A percentile compares a stretch with the other conserved stretches of the same genome.
These are phyloP conservation scores for Leishmania gerbilli DNA, from an alignment of 208 protist genomes.

Conservation along the genomic window DNA sequence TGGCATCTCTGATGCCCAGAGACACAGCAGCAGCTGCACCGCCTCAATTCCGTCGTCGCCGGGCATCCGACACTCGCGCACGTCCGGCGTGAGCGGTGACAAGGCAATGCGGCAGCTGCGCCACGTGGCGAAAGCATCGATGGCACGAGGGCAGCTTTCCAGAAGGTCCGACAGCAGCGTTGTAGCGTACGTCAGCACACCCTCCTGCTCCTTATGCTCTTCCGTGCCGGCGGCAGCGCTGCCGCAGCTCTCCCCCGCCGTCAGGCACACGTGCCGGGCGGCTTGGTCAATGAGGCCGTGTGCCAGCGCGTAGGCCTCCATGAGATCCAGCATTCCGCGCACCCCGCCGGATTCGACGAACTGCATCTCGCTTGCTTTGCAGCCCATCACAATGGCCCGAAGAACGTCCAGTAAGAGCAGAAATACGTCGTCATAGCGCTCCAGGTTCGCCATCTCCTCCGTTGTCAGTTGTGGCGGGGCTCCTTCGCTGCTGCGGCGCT, in stretches of 20 bases:
- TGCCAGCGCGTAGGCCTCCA: slow-evolving; percentile 36
- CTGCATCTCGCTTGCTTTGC: slow-evolving; percentile 20
- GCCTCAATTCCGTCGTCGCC: slow-evolving; percentile 19
- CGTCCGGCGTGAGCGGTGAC: slow-evolving; percentile 35
- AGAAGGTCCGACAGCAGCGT: slow-evolving; percentile 72
- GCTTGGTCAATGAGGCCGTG: slow-evolving; percentile 26
- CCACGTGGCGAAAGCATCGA: slow-evolving; percentile 62
- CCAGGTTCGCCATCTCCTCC: slow-evolving; percentile 13
- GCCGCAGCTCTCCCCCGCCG: background rate
- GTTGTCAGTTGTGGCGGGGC: background rate
- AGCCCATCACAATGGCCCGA: slow-evolving; percentile 31
- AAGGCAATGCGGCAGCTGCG: slow-evolving; percentile 34
- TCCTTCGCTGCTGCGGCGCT: background rate
- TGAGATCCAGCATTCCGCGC: slow-evolving; percentile 46
- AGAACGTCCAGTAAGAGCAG: slow-evolving; percentile 31
- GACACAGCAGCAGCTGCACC: slow-evolving; percentile 41
- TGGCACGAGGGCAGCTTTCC: slow-evolving; percentile 39
- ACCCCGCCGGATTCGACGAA: slow-evolving; percentile 35
- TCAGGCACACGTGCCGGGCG: slow-evolving; percentile 16
- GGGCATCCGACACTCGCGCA: slow-evolving; percentile 8
- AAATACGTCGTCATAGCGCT: slow-evolving; percentile 12
- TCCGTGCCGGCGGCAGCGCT: background rate
- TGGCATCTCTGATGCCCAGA: slow-evolving; percentile 31
- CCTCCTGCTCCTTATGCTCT: slow-evolving; percentile 13
- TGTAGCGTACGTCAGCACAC: slow-evolving; percentile 44